These are phyloP conservation scores for Taphrina pruni DNA, from an alignment of 1,139 yeast species.

Conservation along the genomic window DNA sequence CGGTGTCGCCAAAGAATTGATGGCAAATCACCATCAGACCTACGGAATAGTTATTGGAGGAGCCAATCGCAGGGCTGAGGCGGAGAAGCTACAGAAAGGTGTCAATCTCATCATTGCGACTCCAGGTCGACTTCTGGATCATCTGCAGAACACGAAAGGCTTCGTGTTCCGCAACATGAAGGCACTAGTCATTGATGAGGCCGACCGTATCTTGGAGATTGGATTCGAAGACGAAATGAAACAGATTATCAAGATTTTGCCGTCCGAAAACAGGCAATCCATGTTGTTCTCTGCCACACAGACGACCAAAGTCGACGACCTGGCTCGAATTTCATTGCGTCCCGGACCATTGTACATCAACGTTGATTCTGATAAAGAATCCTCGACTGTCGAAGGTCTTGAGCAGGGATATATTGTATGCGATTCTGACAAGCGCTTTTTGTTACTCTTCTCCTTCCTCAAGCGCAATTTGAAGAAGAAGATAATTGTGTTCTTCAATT, in stretches of 20 bases:
- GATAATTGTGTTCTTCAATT: slow-evolving; percentile 90
- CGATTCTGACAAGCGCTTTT: slow-evolving; percentile 91
- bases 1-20: slow-evolving; percentile 92
- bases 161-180: slow-evolving; percentile 92
- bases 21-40: slow-evolving; percentile 91
- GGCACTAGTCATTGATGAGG: slow-evolving; percentile 90
- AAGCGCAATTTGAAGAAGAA: slow-evolving; percentile 85
- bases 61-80: slow-evolving; percentile 95
- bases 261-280: slow-evolving; percentile 91
- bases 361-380: slow-evolving; percentile 70
- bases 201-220: slow-evolving; percentile 89
- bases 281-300: slow-evolving; percentile 98
- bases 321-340: slow-evolving; percentile 93
- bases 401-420: slow-evolving; percentile 99
- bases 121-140: slow-evolving; percentile 96
- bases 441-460: slow-evolving; percentile 86
- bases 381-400: slow-evolving; percentile 92
- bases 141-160: slow-evolving; percentile 91
- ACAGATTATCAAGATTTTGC: slow-evolving; percentile 91
- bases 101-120: slow-evolving; percentile 93
- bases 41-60: slow-evolving; percentile 98
- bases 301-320: slow-evolving; percentile 96
- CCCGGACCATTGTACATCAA: slow-evolving; percentile 95
- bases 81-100: slow-evolving; percentile 90
- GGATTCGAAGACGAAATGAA: slow-evolving; percentile 99